phyloP scores from a whole-genome alignment of 1,284 basidiomycete species.

The Volvariella surrecta region DNA sequence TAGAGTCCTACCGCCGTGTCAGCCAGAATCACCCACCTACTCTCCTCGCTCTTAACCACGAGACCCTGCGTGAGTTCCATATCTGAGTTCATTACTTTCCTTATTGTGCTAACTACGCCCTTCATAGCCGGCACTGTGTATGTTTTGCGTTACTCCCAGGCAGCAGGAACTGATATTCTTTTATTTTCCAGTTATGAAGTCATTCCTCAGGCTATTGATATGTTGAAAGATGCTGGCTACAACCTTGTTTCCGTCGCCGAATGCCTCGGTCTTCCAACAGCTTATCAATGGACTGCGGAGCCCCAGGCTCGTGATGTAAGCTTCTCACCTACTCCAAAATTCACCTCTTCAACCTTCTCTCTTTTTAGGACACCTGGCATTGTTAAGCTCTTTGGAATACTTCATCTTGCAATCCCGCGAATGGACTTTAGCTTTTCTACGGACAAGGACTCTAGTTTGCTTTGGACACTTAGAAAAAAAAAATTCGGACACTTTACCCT shows the following conservation, averaged over 20 bases:
- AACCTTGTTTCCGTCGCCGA: conserved; percentile 36
- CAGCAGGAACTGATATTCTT: background rate
- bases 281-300: conserved; percentile 23
- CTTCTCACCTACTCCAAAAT: background rate
- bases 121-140: conserved; percentile 20
- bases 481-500: no score
- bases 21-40: conserved; percentile 19
- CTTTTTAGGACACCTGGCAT: background rate
- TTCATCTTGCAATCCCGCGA: no score
- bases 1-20: conserved; percentile 21
- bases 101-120: background rate
- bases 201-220: conserved; percentile 24
- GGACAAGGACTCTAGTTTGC: no score
- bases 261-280: conserved; percentile 27
- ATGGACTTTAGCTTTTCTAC: no score
- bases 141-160: conserved; percentile 3
- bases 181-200: conserved; percentile 18
- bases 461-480: no score
- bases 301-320: conserved; percentile 16
- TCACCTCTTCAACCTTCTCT: background rate
- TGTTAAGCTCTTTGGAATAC: background rate
- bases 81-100: background rate
- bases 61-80: conserved; percentile 18
- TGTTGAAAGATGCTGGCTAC: conserved; percentile 24
- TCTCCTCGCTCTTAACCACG: conserved; percentile 28